Evolutionary conservation across 441 rosid genomes (phyloP).

Genomic region (Gossypium lobatum): DNA sequence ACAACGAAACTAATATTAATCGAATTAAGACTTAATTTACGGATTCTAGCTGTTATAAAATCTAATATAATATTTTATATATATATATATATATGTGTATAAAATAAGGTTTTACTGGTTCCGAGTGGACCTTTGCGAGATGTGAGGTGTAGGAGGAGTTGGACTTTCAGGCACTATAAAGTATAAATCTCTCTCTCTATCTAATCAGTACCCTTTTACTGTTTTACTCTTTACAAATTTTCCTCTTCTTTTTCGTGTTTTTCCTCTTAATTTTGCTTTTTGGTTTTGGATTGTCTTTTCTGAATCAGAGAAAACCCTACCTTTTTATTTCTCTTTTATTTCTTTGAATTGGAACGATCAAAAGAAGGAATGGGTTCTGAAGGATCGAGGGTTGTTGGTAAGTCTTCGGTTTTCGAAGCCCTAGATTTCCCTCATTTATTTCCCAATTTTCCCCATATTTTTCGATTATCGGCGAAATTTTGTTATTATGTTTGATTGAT

Average conservation of each 20-base stretch:
- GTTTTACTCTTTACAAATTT: neutral
- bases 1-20: too few relatives aligned
- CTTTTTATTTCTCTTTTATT: neutral
- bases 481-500: constrained; percentile 3
- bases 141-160: too few relatives aligned
- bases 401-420: constrained; percentile 2
- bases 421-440: neutral
- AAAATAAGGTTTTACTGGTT: too few relatives aligned
- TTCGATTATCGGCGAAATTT: neutral
- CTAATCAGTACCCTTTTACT: neutral
- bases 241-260: neutral
- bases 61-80: too few relatives aligned
- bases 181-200: neutral
- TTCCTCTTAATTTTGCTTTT: neutral
- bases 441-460: neutral
- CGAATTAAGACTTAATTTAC: too few relatives aligned
- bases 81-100: too few relatives aligned
- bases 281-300: neutral
- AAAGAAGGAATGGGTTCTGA: constrained; percentile 43
- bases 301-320: neutral
- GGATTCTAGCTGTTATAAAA: too few relatives aligned
- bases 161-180: too few relatives aligned
- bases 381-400: constrained; percentile 51
- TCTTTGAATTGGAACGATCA: constrained; percentile 6
- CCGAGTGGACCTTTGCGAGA: too few relatives aligned